Evolutionary conservation across 768 basidiomycete species (phyloP), one percentile per base, ranked within the genome.

Genomic region (Leccinum subtestaceum): DNA sequence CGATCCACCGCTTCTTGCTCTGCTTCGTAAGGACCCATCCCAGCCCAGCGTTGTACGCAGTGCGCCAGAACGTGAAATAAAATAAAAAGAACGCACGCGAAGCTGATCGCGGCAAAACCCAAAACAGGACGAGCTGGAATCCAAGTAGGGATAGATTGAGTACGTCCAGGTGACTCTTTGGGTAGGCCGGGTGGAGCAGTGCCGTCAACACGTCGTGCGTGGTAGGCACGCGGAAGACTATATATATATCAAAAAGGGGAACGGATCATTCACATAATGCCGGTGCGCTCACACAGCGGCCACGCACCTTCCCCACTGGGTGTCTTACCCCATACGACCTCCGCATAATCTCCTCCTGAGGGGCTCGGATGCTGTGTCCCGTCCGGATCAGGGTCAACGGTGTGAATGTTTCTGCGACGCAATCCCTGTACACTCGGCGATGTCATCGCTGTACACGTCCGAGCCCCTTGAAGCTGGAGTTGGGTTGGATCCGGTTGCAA

Each of bases 11-110:
- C 75, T 85, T 87, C 78, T 96, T 95, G 79, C 93, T 96, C 75
- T 98, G 97, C 72, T 91, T 90, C 10, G 93, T 93, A 58, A 99
- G 79, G 12, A 98, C 84, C 87, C 89, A 97, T 0, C 95, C 97
- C 49, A 99, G 83, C 1, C 96, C 96, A 32, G 83, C 88, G 72
- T 98, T 92, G 70, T 99, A 99, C 10, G 91, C 88, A 4, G 83
- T 81, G 2, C 97, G 79, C 94, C 95, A 99, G 72, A 98, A 92
- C 10, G 86, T 86, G 69, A 99, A 98, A 74, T 95, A 96, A 60
- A 89, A 58, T 23, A 95, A 75, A 79, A 98, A 98, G 75, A 98
- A 91, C 8, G 81, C 56, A 53, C 79, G 81, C 0, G 85, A 72
- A 2, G 76, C 72, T 0, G 75, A 65, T 5, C 82, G 84, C 0